phyloP scores from a whole-genome alignment of 495 filamentous ascomycete genomes.

The Apodospora peruviana region DNA sequence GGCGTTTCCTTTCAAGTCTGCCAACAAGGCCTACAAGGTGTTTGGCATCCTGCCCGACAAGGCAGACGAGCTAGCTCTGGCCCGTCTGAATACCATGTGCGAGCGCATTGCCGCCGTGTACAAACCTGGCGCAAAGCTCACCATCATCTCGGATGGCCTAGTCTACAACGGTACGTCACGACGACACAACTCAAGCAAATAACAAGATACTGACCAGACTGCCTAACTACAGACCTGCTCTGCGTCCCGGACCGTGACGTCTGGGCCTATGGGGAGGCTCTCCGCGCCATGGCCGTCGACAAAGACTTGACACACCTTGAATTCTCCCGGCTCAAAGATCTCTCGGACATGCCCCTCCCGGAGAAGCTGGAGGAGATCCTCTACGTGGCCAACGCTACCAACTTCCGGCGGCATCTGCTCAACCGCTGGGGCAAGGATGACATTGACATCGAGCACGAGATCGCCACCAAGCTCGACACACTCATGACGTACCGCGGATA shows the following conservation, averaged over 20 bases:
- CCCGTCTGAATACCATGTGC: not conserved
- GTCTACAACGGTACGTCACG: not conserved
- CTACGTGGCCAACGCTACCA: conserved; percentile 1
- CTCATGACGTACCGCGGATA: not conserved
- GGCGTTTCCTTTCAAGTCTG: not conserved
- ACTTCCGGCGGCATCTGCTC: not conserved
- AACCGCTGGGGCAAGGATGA: not conserved
- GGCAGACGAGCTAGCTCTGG: not conserved
- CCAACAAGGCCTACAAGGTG: not conserved
- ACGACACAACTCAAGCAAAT: not conserved
- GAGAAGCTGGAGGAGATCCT: not conserved
- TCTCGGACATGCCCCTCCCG: not conserved
- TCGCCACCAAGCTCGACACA: not conserved
- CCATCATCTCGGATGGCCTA: not conserved
- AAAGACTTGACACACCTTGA: not conserved
- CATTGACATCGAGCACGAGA: not conserved
- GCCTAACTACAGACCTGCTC: not conserved
- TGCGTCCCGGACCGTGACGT: conserved; percentile 1
- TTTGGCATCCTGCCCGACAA: not conserved
- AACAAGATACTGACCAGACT: too few relatives aligned
- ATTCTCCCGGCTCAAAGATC: not conserved
- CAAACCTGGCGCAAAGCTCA: not conserved
- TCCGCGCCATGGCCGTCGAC: not conserved
- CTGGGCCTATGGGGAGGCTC: not conserved
- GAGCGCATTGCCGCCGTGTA: not conserved